Base-by-base conservation (phyloP, 805 yeast genomes). In the Clavispora asparagi region DNA sequence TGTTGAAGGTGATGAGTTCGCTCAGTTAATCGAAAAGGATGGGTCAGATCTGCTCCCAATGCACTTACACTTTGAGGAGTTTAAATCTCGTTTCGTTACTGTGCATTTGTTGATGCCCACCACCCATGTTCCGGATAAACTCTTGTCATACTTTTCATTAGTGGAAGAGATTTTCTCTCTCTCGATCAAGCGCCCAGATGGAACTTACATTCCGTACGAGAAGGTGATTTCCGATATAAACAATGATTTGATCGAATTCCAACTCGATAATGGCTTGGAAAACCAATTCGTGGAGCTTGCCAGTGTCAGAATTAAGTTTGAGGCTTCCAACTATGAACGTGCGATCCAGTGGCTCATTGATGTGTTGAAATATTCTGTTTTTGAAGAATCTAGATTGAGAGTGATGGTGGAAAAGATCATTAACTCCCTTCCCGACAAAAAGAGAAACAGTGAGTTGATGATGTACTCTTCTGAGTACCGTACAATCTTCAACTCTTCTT, bases 331-430 rank as follows among this genome's bases (percentile, higher is more conserved):
- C 47, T 94, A 91, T 59, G 45, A 53, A 0, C 75, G 75, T 40
- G 89, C 92, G 1, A 81, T 91, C 35, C 77, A 80, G 23, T 94
- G 98, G 98, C 70, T 87, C 38, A 65, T 71, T 39, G 80, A 81
- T 47, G 73, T 86, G 16, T 65, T 90, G 55, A 82, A 79, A 62
- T 75, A 79, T 54, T 77, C 86, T 27, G 74, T 78, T 7, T 88
- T 87, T 62, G 96, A 90, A 46, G 81, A 79, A 51, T 73, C 79
- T 10, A 75, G 97, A 62, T 77, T 89, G 23, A 74, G 77, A 53
- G 79, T 87, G 26, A 73, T 84, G 14, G 62, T 85, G 29, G 87
- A 84, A 47, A 83, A 82, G 57, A 65, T 77, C 35, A 62, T 85
- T 43, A 82, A 81, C 50, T 64, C 79, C 1, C 57, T 85, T 27